Evolutionary conservation across 257 asterid genomes (phyloP), one percentile per base, ranked within the genome.

Genomic region (Fraxinus pennsylvanica): DNA sequence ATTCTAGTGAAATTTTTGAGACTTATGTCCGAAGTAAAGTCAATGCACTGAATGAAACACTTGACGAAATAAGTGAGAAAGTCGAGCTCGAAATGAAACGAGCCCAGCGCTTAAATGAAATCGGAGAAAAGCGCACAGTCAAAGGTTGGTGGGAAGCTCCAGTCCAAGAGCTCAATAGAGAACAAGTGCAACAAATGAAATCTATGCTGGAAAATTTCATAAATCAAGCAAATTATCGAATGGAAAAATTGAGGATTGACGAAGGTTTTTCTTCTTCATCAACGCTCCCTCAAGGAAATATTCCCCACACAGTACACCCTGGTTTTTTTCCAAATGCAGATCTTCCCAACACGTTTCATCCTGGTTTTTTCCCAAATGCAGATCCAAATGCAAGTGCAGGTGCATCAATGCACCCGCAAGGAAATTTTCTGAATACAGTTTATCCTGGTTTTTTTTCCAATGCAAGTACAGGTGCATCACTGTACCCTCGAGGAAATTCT

Each of bases 21-120:
- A 71, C 79, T 10, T 73, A 3, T 68, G n/a, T 78, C 1, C 82
- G 88, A 50, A 76, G 38, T 59, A 73, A 78, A 72, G 79, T 79
- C 77, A 2, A 17, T 13, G 81, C 76, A 45, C 80, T 81, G 2
- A 81, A 76, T 39, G 36, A 33, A 30, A 29, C 41, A 75, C 38
- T 79, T 0, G 82, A 76, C 3, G 39, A 29, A 39, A 14, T 76
- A 17, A 32, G 35, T 1, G 78, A n/a, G 9, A 32, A 76, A 21
- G 10, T 84, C 57, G 82, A 79, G 17, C 61, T 0, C 0, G 87
- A 81, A 50, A 78, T 15, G 72, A 76, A 75, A 72, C 47, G 83
- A 8, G 85, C 63, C 77, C 59, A 50, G 1, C 50, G 17, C 22
- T 27, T 50, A 12, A 81, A 61, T 10, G 17, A 43, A 6, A 45